Percentiles rank a stretch among this genome's conserved stretches.
Conservation (phyloP, 2,329 filamentous ascomycete species). For the Pyrenophora seminiperda region DNA sequence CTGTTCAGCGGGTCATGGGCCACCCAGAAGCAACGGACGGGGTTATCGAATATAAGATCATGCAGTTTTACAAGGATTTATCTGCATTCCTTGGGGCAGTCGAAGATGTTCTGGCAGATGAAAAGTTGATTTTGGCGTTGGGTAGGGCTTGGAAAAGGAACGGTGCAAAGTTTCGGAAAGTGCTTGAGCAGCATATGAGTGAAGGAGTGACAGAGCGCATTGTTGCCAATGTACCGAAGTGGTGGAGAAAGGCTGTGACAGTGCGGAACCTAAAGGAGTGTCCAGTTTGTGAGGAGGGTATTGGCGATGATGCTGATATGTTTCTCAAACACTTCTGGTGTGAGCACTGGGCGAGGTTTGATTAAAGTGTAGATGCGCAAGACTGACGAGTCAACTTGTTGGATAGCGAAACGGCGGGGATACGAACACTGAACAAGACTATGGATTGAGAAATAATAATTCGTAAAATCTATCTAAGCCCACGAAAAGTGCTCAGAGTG, state of each 20-base stretch:
- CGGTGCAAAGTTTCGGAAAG: not conserved
- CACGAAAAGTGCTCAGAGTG: slow-evolving; percentile 55
- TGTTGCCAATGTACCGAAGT: not conserved
- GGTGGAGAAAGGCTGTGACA: not conserved
- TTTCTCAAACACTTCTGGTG: not conserved
- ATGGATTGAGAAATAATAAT: no score
- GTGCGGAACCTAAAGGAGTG: not conserved
- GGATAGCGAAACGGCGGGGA: no score
- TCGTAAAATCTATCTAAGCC: slow-evolving; percentile 5
- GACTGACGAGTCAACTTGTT: no score
- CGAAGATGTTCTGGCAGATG: not conserved
- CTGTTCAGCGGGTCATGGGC: not conserved
- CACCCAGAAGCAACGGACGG: not conserved
- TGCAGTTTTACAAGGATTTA: not conserved
- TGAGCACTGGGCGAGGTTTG: not conserved
- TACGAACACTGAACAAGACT: no score
- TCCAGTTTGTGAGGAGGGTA: not conserved
- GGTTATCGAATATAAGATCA: not conserved
- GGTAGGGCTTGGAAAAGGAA: not conserved
- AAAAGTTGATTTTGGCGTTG: not conserved
- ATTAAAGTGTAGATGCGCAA: not conserved
- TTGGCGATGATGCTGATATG: not conserved
- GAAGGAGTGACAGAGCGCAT: not conserved
- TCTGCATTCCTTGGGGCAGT: not conserved
- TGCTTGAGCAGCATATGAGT: not conserved